Evolutionary conservation across 805 yeast species (phyloP), one percentile per base, ranked within the genome.

Genomic region (Maudiozyma bulderi): DNA sequence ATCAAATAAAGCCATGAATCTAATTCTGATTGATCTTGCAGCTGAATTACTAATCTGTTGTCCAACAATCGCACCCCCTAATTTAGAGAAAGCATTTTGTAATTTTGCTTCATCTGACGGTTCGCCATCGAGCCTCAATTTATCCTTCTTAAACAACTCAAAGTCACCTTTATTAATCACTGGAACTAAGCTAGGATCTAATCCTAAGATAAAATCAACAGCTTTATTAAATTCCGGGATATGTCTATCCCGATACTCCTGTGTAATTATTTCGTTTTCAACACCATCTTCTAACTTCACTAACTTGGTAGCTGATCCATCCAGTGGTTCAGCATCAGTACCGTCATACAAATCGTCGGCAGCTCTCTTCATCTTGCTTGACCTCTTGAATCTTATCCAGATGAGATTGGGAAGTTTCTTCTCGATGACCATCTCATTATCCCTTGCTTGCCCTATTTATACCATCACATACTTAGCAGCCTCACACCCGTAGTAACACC

Each of bases 41-140:
- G 96, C 95, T 0, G 78, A 74, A 1, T 95, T 95, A 54, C 86
- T 80, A 9, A 86, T 77, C 60, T 85, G 93, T 62, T 86, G 93
- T 0, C 84, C 74, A 3, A 85, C 76, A 3, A 86, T 76, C 5
- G 78, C 73, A 41, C 71, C 64, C 1, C 71, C 71, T 8, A 79
- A 59, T 15, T 69, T 66, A 26, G 65, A 64, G 52, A 73, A 77
- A 46, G 74, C 73, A 45, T 62, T 66, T 11, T 66, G 62, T 14
- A 57, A 33, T 7, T 56, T 47, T 7, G 43, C 32, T 11, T 55
- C 53, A 28, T 44, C 51, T 13, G 52, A 13, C 5, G 40, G n/a
- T 3, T 30, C 15, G 6, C 20, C 40, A 3, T 9, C 34, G 7
- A 30, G 14, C 5, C 31, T 14, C 8, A 34, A 8, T 14, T 30